A percentile compares a stretch with the other conserved stretches of the same genome.
Conservation (phyloP, 805 yeast species). For the Lipomyces spencermartinsiae region DNA sequence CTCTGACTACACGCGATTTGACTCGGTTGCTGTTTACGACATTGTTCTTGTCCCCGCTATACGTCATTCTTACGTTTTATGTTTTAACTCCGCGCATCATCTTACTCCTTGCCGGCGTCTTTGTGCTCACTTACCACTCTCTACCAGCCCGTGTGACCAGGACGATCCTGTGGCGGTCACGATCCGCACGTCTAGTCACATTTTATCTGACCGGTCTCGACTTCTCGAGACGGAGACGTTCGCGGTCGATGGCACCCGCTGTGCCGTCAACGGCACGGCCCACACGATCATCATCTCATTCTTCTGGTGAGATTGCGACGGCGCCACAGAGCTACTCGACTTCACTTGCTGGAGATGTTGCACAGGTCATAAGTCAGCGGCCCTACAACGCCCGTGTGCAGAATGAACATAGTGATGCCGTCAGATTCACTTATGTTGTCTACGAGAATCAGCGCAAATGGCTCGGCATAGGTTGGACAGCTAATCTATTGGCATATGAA, state of each 20-base stretch:
- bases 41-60: constrained; percentile 82
- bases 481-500: constrained; percentile 88
- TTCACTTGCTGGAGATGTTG: constrained; percentile 20
- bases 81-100: constrained; percentile 74
- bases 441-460: constrained; percentile 96
- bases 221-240: constrained; percentile 48
- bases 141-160: constrained; percentile 83
- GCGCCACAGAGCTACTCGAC: constrained; percentile 23
- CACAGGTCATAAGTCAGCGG: not conserved
- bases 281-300: constrained; percentile 2
- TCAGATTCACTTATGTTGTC: constrained; percentile 86
- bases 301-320: constrained; percentile 12
- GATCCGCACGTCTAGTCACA: constrained; percentile 68
- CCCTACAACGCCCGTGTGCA: constrained; percentile 21
- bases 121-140: constrained; percentile 82
- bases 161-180: constrained; percentile 82
- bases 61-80: constrained; percentile 70
- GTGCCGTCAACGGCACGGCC: not conserved
- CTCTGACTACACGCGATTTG: constrained; percentile 78
- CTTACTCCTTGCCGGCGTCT: constrained; percentile 62
- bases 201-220: constrained; percentile 90
- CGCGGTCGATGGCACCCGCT: constrained; percentile 1
- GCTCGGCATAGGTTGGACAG: constrained; percentile 98
- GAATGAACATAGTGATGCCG: constrained; percentile 49
- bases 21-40: constrained; percentile 83